phyloP scores from a whole-genome alignment of 495 filamentous ascomycete genomes.

The Xylaria nigripes region DNA sequence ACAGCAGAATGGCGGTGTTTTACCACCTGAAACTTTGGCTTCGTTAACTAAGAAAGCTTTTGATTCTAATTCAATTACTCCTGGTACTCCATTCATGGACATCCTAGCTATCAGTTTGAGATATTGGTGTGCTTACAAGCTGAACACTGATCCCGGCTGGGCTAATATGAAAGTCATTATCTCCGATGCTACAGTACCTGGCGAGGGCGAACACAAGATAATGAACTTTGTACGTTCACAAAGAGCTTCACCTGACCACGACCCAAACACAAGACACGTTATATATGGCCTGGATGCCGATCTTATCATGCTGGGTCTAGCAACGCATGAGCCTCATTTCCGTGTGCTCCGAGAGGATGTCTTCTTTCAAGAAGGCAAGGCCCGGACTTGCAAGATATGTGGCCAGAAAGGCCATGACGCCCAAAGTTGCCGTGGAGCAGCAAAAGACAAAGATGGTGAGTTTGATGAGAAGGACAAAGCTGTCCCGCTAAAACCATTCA shows the following conservation, averaged over 20 bases:
- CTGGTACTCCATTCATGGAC: conserved; percentile 98
- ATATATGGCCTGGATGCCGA: conserved; percentile 96
- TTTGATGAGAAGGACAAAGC: conserved; percentile 74
- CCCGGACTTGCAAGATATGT: conserved; percentile 73
- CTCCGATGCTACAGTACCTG: conserved; percentile 93
- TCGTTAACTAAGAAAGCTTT: conserved; percentile 81
- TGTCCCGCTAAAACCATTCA: conserved; percentile 73
- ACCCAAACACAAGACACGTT: conserved; percentile 94
- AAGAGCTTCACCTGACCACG: conserved; percentile 77
- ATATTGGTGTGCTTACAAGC: conserved; percentile 95
- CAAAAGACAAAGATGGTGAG: conserved; percentile 76
- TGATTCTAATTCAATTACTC: conserved; percentile 97
- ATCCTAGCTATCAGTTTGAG: conserved; percentile 83
- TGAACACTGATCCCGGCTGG: conserved; percentile 96
- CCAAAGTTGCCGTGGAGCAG: conserved; percentile 70
- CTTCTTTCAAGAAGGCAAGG: conserved; percentile 78
- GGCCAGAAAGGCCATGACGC: conserved; percentile 85
- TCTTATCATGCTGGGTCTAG: conserved; percentile 97
- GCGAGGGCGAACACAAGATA: conserved; percentile 98
- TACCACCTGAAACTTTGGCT: conserved; percentile 53
- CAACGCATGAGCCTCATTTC: conserved; percentile 96
- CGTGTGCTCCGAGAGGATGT: conserved; percentile 96
- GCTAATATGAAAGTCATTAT: conserved; percentile 95
- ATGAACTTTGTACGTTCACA: conserved; percentile 98
- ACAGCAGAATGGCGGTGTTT: conserved; percentile 55